Evolutionary conservation across 352 stramenopile species (phyloP), one percentile per base, ranked within the genome.

Genomic region (Plasmopara muralis): DNA sequence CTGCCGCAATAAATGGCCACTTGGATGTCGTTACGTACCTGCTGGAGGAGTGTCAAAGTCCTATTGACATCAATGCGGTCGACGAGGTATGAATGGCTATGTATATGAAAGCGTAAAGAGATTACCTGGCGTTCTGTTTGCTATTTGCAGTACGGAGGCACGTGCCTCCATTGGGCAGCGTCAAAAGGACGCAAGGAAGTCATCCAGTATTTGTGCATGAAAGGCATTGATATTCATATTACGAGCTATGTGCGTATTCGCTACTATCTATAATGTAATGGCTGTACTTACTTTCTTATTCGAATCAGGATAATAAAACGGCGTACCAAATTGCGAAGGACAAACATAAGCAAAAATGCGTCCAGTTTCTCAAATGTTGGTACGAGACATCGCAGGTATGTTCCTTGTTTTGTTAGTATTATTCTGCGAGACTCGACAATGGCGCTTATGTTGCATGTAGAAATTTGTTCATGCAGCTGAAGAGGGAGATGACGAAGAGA

Each of bases 321-420:
- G 83, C 83, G 46, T 94, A 91, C 43, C 83, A 94, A 49, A 69
- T 94, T 31, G 83, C 83, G 15, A 94, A 92, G 53, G 83, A 94
- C 62, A 94, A 92, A 52, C 82, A 94, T 60, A 92, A 91, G 67
- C 78, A 85, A 43, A 84, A 87, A 43, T 91, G 79, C 30, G 83
- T 92, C 44, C 81, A 92, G 57, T 92, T 91, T 55, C 55, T 94
- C 13, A 89, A 91, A 68, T 85, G 47, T 48, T 94, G 83, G 83
- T 92, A 91, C 69, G 83, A 94, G 60, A 91, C 77, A 4, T 89
- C 83, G 29, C 80, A 93, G 77, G 77, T 89, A 47, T 34, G 35
- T 5, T 15, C 10, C 1, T 15, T 12, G 9, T 31, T 5, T 13
- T 43, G 15, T 12, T 34, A 6, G 35, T 16, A 30, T 46, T 6